Percentiles rank a stretch among this genome's conserved stretches.
These are phyloP conservation scores for Colletotrichum sojae DNA, from an alignment of 2,329 filamentous ascomycete genomes.

Conservation along the genomic window DNA sequence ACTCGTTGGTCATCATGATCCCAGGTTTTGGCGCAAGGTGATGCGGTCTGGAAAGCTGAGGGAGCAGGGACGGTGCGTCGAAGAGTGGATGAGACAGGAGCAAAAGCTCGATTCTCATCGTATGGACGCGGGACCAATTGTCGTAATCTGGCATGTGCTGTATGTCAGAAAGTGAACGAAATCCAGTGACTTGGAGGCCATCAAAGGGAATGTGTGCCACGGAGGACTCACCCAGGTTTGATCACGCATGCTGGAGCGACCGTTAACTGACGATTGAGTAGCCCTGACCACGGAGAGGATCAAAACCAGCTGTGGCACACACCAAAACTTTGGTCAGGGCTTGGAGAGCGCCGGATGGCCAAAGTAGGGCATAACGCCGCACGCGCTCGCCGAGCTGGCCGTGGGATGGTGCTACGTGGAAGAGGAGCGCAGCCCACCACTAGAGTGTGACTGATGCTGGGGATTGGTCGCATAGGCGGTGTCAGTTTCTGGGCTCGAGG, in stretches of 20 bases:
- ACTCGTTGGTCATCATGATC: too few species aligned
- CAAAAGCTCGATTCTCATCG: too few species aligned
- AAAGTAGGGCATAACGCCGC: background rate
- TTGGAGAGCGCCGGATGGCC: background rate
- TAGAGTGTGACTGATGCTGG: background rate
- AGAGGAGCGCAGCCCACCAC: constrained; percentile 6
- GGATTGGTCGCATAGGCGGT: background rate
- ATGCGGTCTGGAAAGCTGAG: too few species aligned
- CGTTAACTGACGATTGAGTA: background rate
- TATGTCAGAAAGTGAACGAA: too few species aligned
- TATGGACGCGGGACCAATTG: too few species aligned
- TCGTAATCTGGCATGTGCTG: too few species aligned
- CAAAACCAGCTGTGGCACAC: constrained; percentile 5
- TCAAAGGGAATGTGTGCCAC: too few species aligned
- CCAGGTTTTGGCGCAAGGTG: too few species aligned
- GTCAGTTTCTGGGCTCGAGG: background rate
- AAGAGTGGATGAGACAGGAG: too few species aligned
- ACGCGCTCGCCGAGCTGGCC: constrained; percentile 2
- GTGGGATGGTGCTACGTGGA: background rate
- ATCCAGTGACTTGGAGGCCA: too few species aligned
- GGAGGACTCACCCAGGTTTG: background rate
- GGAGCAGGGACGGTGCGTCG: too few species aligned
- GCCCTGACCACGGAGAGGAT: background rate
- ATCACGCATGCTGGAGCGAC: background rate
- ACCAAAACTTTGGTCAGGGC: constrained; percentile 2